Percentiles rank a stretch among this genome's conserved stretches.
Conservation (phyloP, 306 rosid species). For the Prunus kanzakura region DNA sequence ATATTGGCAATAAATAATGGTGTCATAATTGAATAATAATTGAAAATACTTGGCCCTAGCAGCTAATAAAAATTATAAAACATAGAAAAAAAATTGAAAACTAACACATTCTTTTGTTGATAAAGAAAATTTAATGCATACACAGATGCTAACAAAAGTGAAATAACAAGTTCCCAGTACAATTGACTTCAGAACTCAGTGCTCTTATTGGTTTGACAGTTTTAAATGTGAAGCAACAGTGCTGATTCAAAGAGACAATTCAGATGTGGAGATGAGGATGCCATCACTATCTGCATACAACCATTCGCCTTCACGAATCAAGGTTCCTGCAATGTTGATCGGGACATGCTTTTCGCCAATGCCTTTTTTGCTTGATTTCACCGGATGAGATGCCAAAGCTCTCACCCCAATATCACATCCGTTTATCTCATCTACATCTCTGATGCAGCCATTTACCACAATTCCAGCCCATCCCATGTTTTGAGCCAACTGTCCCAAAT, state of each 20-base stretch:
- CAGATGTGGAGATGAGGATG: constrained; percentile 8
- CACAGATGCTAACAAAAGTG: neutral
- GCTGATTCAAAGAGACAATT: constrained; percentile 6
- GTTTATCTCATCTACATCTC: constrained; percentile 86
- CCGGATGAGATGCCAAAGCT: constrained; percentile 70
- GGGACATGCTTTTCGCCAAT: constrained; percentile 16
- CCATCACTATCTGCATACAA: constrained; percentile 65
- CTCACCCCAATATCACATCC: constrained; percentile 68
- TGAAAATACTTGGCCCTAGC: neutral
- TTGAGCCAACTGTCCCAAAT: constrained; percentile 45
- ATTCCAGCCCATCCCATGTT: constrained; percentile 72
- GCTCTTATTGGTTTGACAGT: neutral
- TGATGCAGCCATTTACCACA: constrained; percentile 77
- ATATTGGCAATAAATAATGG: neutral
- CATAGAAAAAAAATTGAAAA: constrained; percentile 29
- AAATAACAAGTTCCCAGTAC: neutral
- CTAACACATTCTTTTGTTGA: neutral
- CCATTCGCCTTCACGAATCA: constrained; percentile 76
- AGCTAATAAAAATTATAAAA: neutral
- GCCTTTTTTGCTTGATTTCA: constrained; percentile 55
- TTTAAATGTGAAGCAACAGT: neutral
- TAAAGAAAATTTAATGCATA: neutral
- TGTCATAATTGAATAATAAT: neutral
- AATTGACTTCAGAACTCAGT: neutral
- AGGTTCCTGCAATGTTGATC: constrained; percentile 54